Base-by-base conservation (phyloP, 108 stramenopile species). In the Chaetoceros muelleri region DNA sequence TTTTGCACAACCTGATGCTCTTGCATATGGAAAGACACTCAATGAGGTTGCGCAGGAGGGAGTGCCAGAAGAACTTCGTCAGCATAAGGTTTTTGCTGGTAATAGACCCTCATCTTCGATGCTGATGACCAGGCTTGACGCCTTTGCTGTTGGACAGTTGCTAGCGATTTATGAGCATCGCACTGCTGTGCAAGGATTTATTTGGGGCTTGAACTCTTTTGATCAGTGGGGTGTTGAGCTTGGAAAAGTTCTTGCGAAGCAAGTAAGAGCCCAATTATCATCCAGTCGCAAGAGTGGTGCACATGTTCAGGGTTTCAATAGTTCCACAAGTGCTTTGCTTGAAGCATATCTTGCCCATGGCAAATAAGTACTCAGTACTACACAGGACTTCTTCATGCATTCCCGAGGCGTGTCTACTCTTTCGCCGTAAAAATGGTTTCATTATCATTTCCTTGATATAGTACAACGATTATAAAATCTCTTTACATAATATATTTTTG, bases 1-100 rank as follows among this genome's bases (percentile, higher is more conserved):
- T 66, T 99, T 99, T 71, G 96, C 95, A 3, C 97, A 99, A 66
- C 97, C 97, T 2, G 99, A 99, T 77, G 97, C 97, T 0, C 70
- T 99, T 44, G 99, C 97, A 3, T 71, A 76, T 51, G 97, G 97
- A 40, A 90, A 87, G 64, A 82, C 84, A 0, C 52, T 79, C 16
- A 82, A 76, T 28, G 95, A 97, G 65, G 67, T 98, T 44, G 74
- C 84, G 31, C 81, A 78, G 51, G 98, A 96, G 63, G 96, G 93
- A 10, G 92, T 95, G 19, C 82, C 74, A 19, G 83, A 81, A 28
- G 67, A 71, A 13, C 54, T 89, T 22, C 71, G 85, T 44, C 75
- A 75, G 8, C 97, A 97, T 79, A 95, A 95, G 87, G 87, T 84
- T 20, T 97, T 97, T 74, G 65, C 85, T 1, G 98, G 98, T n/a